A percentile compares a stretch with the other conserved stretches of the same genome.
phyloP scores from a whole-genome alignment of 305 asterid genomes.

The Plantago coronopus region DNA sequence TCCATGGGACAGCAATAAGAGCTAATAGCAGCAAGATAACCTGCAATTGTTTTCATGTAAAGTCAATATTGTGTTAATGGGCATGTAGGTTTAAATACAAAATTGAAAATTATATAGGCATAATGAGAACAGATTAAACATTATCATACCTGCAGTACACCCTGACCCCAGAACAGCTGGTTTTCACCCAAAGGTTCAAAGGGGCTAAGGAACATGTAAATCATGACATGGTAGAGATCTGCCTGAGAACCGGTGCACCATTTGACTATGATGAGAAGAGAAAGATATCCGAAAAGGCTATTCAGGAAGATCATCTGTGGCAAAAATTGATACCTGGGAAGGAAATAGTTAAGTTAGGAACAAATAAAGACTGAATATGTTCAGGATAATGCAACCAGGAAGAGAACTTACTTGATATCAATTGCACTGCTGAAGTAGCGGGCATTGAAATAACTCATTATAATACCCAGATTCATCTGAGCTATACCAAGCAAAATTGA shows the following conservation, averaged over 20 bases:
- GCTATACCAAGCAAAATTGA: slow-evolving; percentile 84
- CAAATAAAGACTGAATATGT: slow-evolving; percentile 8
- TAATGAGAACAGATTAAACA: slow-evolving; percentile 20
- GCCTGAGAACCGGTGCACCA: slow-evolving; percentile 98
- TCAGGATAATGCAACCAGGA: slow-evolving; percentile 6
- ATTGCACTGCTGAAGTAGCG: slow-evolving; percentile 63
- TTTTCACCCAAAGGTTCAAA: slow-evolving; percentile 88
- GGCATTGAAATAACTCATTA: slow-evolving; percentile 84
- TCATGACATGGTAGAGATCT: slow-evolving; percentile 97
- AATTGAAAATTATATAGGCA: slow-evolving; percentile 16
- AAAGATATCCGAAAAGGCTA: slow-evolving; percentile 94
- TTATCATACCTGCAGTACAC: slow-evolving; percentile 69
- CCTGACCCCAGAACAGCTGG: slow-evolving; percentile 85
- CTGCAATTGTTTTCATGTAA: slow-evolving; percentile 34
- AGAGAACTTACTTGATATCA: slow-evolving; percentile 65
- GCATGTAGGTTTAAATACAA: slow-evolving; percentile 8
- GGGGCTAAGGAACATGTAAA: slow-evolving; percentile 97
- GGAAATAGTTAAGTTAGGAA: slow-evolving; percentile 31
- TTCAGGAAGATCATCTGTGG: slow-evolving; percentile 93
- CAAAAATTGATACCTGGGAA: slow-evolving; percentile 83
- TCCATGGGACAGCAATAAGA: slow-evolving; percentile 93
- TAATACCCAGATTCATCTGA: slow-evolving; percentile 93
- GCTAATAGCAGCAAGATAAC: slow-evolving; percentile 76
- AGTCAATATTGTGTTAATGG: slow-evolving; percentile 9
- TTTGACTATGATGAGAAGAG: slow-evolving; percentile 74